Evolutionary conservation across 106 monocot species (phyloP).

Genomic region (Xerophyta viscosa): DNA sequence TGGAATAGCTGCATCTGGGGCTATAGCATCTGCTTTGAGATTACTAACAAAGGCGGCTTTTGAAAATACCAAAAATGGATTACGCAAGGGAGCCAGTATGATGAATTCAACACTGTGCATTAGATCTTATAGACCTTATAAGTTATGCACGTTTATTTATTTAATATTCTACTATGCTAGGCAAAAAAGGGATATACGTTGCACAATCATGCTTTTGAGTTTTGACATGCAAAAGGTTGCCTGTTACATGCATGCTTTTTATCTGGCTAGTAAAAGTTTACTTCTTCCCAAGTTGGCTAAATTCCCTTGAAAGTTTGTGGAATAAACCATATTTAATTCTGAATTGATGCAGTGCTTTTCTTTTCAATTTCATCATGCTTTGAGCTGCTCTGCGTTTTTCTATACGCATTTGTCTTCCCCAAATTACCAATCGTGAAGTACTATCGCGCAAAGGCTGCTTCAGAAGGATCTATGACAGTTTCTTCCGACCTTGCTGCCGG

Average conservation of each 20-base stretch:
- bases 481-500: constrained; percentile 68
- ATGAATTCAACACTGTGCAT: no score
- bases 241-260: no score
- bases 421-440: constrained; percentile 63
- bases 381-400: constrained; percentile 63
- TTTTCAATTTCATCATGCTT: constrained; percentile 48
- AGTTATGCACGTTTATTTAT: no score
- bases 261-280: no score
- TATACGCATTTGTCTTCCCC: constrained; percentile 75
- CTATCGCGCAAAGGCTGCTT: constrained; percentile 46
- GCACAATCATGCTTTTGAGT: no score
- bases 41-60: constrained; percentile 49
- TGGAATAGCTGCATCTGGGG: constrained; percentile 60
- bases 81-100: constrained; percentile 68
- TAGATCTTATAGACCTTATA: no score
- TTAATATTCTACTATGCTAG: no score
- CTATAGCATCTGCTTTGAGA: constrained; percentile 47
- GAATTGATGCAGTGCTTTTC: constrained; percentile 34
- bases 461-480: constrained; percentile 65
- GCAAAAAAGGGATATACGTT: no score
- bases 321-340: no score
- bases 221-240: no score
- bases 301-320: no score
- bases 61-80: constrained; percentile 42
- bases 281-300: no score